Base-by-base conservation (phyloP, 805 yeast genomes). In the Monosporozyma servazzii region DNA sequence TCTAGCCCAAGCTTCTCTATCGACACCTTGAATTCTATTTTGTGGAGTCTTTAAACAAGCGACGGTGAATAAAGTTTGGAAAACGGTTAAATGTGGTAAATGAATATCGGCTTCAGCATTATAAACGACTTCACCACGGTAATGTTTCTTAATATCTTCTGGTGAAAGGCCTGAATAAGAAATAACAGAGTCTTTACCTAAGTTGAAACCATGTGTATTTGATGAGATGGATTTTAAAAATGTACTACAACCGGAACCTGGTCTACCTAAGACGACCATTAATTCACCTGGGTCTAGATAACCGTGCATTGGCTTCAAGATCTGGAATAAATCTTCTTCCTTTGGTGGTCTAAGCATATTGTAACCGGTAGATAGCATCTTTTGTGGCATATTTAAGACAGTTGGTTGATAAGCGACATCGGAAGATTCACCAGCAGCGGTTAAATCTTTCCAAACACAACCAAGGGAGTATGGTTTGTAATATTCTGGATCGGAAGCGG, bases 211-310 rank as follows among this genome's bases (percentile, higher is more conserved):
- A 60, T 79, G 77, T 4, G 85, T 79, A 50, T 80, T 77, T 18
- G 81, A 64, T 40, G 84, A 71, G 45, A 82, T 71, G 5, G 86
- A 76, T 58, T 82, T 82, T 59, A 83, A 70, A 47, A 82, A 69
- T 0, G 88, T 82, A 2, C 87, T 76, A 65, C 88, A 83, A 56
- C 89, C 88, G 17, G 88, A 79, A 62, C 88, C 88, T 1, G 88
- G 88, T 67, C 86, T 75, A 51, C 89, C 89, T 52, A 83, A 68
- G 18, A 83, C 88, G 48, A 84, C 84, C 9, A 84, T 75, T 48
- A 84, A 70, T 53, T 81, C 82, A 49, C 88, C 88, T 2, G 86
- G 81, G 48, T 69, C 70, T 51, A 81, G 71, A 3, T 76, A 49
- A 20, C 82, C 88, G 58, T 81, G 85, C 85, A 81, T 81, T 31